Conservation (phyloP, 805 yeast genomes). For the Wickerhamiella sorbophila region DNA sequence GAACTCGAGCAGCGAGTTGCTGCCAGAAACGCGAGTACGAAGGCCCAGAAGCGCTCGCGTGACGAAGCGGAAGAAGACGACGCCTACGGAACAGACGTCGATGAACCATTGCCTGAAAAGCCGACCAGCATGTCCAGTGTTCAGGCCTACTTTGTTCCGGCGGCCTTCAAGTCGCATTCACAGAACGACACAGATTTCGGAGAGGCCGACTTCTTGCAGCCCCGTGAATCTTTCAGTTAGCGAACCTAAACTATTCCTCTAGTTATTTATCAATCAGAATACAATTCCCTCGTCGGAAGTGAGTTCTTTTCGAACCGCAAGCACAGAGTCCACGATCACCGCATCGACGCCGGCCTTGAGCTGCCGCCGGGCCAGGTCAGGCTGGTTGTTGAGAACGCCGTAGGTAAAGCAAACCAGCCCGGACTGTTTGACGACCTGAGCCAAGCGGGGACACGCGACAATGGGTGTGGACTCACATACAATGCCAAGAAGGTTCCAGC, state of each 20-base stretch:
- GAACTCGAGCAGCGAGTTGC: conserved; percentile 4
- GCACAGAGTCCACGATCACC: conserved; percentile 88
- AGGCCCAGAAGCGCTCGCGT: conserved; percentile 1
- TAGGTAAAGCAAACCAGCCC: conserved; percentile 91
- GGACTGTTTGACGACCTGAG: conserved; percentile 76
- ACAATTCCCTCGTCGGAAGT: conserved; percentile 18
- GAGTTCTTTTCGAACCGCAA: conserved; percentile 81
- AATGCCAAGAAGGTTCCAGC: conserved; percentile 84
- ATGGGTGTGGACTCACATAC: conserved; percentile 81
- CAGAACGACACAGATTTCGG: conserved; percentile 18
- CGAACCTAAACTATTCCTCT: neutral
- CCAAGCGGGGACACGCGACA: conserved; percentile 78
- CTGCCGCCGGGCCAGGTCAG: conserved; percentile 69
- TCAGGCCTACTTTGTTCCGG: conserved; percentile 11
- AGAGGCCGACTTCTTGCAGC: conserved; percentile 20
- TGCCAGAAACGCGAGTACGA: neutral
- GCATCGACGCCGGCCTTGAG: conserved; percentile 95
- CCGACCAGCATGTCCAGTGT: conserved; percentile 3
- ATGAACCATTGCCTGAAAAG: conserved; percentile 7
- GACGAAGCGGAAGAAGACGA: conserved; percentile 15
- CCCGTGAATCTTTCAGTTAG: conserved; percentile 1
- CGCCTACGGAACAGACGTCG: conserved; percentile 17
- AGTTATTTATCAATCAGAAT: conserved; percentile 5
- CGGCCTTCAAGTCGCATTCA: conserved; percentile 8
- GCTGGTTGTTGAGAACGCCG: conserved; percentile 72